Percentiles rank a stretch among this genome's conserved stretches.
Evolutionary conservation across 306 rosid species (phyloP).

Genomic region (Geum urbanum): DNA sequence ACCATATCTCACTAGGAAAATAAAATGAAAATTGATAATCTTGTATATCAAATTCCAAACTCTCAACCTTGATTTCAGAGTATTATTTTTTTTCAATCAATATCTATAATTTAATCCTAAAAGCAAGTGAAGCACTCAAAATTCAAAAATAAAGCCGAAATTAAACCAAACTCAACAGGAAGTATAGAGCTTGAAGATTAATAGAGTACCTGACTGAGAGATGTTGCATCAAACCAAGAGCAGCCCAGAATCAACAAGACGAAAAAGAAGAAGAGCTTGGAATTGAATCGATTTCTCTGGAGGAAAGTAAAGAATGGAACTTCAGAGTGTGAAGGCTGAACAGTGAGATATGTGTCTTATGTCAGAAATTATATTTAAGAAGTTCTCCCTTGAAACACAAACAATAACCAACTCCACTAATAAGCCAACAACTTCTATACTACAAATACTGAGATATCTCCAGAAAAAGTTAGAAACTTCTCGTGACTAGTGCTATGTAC

Average conservation of each 20-base stretch:
- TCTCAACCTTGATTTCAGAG: constrained; percentile 17
- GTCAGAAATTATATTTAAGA: neutral
- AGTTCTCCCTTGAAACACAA: too few species aligned
- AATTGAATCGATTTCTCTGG: neutral
- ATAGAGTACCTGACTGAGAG: constrained; percentile 11
- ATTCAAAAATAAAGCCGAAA: neutral
- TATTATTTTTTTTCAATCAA: neutral
- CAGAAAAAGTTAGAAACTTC: too few species aligned
- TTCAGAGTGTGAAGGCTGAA: neutral
- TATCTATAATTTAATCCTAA: neutral
- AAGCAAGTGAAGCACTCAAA: neutral
- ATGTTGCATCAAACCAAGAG: neutral
- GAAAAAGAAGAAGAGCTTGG: neutral
- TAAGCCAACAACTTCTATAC: too few species aligned
- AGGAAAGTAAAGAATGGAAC: neutral
- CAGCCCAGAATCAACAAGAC: neutral
- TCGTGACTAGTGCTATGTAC: too few species aligned
- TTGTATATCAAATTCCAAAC: constrained; percentile 14
- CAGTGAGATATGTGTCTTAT: neutral
- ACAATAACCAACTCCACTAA: neutral
- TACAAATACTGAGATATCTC: too few species aligned
- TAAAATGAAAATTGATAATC: neutral
- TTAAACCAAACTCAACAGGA: neutral
- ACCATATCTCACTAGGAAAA: neutral
- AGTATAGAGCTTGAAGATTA: neutral